A percentile compares a stretch with the other conserved stretches of the same genome.
Evolutionary conservation across 176 grass and related monocot species (phyloP).

Genomic region (Otatea glauca): DNA sequence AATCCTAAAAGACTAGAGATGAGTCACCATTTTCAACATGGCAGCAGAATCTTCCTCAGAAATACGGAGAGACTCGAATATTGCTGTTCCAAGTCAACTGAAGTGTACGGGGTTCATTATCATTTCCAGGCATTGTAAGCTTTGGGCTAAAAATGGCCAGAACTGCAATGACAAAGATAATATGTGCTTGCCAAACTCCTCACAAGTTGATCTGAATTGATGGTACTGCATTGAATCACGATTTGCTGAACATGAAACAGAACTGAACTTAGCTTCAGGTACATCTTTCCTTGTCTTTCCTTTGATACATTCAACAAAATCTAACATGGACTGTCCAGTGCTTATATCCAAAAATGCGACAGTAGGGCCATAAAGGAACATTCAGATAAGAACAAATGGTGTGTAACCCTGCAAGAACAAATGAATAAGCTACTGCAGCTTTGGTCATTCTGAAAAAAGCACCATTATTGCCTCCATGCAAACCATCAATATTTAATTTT

Average conservation of each 20-base stretch:
- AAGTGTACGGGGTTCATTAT: slow-evolving; percentile 74
- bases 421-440: slow-evolving; percentile 70
- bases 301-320: slow-evolving; percentile 54
- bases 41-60: slow-evolving; percentile 21
- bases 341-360: slow-evolving; percentile 57
- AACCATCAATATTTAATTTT: slow-evolving; percentile 29
- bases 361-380: slow-evolving; percentile 67
- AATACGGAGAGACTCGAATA: slow-evolving; percentile 36
- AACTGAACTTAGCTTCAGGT: slow-evolving; percentile 37
- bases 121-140: slow-evolving; percentile 57
- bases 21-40: too few species aligned
- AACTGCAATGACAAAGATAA: slow-evolving; percentile 53
- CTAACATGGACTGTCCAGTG: slow-evolving; percentile 57
- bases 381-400: slow-evolving; percentile 74
- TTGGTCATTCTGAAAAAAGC: slow-evolving; percentile 59
- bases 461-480: slow-evolving; percentile 30
- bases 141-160: slow-evolving; percentile 71
- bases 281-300: slow-evolving; percentile 14
- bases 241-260: slow-evolving; percentile 39
- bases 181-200: slow-evolving; percentile 53
- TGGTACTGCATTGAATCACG: slow-evolving; percentile 24
- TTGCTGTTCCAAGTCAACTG: slow-evolving; percentile 48
- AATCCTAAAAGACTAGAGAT: too few species aligned
- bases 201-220: slow-evolving; percentile 62
- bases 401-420: slow-evolving; percentile 63